phyloP scores from a whole-genome alignment of 371 early-diverging fungal species.

The Mortierella sp. region DNA sequence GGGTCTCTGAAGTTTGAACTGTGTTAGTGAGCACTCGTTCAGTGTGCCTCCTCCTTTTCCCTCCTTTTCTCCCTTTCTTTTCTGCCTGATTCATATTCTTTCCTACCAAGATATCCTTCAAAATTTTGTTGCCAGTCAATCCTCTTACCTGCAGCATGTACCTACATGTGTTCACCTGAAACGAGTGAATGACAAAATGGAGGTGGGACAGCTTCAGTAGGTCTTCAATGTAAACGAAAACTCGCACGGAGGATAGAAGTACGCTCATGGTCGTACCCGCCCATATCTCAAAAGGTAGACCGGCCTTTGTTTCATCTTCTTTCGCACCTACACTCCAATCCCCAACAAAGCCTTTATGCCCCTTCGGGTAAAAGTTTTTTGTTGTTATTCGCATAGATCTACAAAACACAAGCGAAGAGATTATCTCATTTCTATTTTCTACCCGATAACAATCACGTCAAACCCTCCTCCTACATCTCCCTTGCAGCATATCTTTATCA shows the following conservation, averaged over 20 bases:
- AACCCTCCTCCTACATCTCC: too few species aligned
- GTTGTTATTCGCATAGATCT: not conserved
- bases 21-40: slow-evolving; percentile 3
- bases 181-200: not conserved
- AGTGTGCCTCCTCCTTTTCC: too few species aligned
- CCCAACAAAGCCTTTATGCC: not conserved
- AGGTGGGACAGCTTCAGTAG: not conserved
- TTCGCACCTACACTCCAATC: not conserved
- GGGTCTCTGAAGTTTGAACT: not conserved
- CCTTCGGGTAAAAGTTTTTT: not conserved
- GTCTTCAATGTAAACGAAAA: not conserved
- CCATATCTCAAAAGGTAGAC: not conserved
- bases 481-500: too few species aligned
- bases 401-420: too few species aligned
- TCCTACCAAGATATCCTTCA: not conserved
- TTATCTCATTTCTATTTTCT: too few species aligned
- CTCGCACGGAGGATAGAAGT: not conserved
- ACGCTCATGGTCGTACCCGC: not conserved
- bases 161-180: not conserved
- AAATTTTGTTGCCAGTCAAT: not conserved
- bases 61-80: too few species aligned
- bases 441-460: too few species aligned
- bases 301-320: not conserved
- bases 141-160: not conserved
- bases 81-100: too few species aligned